Base-by-base conservation (phyloP, 1,284 basidiomycete genomes). In the Microbotryum lychnidis-dioicae region DNA sequence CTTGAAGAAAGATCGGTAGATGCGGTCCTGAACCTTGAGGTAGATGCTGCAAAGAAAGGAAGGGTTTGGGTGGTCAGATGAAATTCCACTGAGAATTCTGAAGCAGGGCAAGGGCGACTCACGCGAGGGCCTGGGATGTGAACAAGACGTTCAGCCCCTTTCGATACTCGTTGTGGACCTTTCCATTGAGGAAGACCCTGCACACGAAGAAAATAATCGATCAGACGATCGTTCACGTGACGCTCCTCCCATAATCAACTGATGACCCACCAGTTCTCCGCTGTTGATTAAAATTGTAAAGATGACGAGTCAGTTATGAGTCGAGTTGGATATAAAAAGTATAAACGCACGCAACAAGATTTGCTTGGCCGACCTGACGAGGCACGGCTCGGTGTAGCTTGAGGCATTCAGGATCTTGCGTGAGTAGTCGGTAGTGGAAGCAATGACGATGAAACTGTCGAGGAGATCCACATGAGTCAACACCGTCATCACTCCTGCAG, bases 151-250 rank as follows among this genome's bases (percentile, higher is more conserved):
- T 97, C 58, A 98, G 79, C 31, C 89, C 86, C 70, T 87, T 89
- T 69, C 96, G 89, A 78, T 96, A 98, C 58, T 96, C 91, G 65
- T 93, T 86, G 75, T 98, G 94, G 1, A 79, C 81, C 78, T 93
- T 97, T 62, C 94, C 94, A 69, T 85, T 93, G 52, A 97, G 80
- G 80, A 98, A 98, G 10, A 98, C 94, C 91, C 89, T 92, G 72
- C 2, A 55, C 60, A 56, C 12, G 37, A 42, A 18, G 2, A 5
- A 37, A 16, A 14, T 2, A 42, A 12, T 12, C 27, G 29, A 58
- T 48, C 10, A 52, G 21, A 3, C 27, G 4, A n/a, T n/a, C 25
- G 50, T 14, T 25, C 27, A 20, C 14, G 18, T 23, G 14, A 5
- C n/a, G 10, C 4, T n/a, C 46, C 18, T 16, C 54, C 4, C 6